A percentile compares a stretch with the other conserved stretches of the same genome.
phyloP scores from a whole-genome alignment of 176 grass and related monocot genomes.

The Melocanna baccifera region DNA sequence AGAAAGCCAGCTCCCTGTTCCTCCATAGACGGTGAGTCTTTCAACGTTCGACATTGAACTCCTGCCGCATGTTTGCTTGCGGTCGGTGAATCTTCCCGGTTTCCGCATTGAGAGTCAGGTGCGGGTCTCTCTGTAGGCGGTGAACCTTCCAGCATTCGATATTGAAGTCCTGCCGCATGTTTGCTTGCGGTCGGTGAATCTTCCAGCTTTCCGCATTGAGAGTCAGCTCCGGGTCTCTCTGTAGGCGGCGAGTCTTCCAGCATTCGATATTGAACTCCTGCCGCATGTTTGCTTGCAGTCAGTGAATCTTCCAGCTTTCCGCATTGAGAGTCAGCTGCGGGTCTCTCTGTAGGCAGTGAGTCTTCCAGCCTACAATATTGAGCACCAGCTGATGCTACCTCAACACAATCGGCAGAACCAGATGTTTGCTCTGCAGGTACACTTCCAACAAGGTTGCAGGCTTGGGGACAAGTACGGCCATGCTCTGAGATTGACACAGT shows the following conservation, averaged over 20 bases:
- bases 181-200: neutral
- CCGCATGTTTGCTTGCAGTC: too few relatives aligned
- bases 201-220: neutral
- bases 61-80: too few relatives aligned
- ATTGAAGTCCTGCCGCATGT: too few relatives aligned
- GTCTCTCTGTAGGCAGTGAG: neutral
- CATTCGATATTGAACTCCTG: neutral
- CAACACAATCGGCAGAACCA: neutral
- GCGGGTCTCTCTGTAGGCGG: neutral
- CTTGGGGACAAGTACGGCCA: neutral
- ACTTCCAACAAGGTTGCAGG: constrained; percentile 4
- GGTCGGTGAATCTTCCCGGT: neutral
- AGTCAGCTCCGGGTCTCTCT: neutral
- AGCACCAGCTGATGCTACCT: constrained; percentile 25
- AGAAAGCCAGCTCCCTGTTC: neutral
- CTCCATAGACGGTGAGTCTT: neutral
- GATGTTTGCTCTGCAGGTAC: neutral
- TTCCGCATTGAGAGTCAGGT: neutral
- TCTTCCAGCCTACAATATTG: neutral
- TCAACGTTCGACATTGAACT: too few relatives aligned
- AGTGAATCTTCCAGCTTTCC: neutral
- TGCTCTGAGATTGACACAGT: neutral
- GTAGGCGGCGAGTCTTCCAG: neutral
- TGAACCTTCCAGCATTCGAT: neutral
- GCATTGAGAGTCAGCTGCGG: neutral